Base-by-base conservation (phyloP, 2,329 filamentous ascomycete genomes). In the Colletotrichum caudatum region DNA sequence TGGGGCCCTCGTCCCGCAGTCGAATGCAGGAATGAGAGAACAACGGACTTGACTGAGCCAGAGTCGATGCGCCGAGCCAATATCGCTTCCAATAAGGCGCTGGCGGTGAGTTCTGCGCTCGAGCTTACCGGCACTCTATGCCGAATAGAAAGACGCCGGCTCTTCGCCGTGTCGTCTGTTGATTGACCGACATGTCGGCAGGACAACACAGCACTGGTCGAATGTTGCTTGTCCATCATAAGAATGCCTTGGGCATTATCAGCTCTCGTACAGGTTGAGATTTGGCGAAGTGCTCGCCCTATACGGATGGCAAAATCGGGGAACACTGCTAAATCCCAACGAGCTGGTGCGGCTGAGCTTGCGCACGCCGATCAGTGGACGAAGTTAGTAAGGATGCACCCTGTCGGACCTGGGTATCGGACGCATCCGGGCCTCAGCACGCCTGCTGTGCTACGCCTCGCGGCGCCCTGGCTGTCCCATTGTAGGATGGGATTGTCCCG, bases 271-370 rank as follows among this genome's bases (percentile, higher is more conserved):
- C 50, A 23, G 35, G 16, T 51, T 41, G 54, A 54, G 11, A n/a
- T 33, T 37, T 6, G 29, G 39, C 29, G 53, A 44, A 53, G 51
- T 53, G 23, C 59, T 35, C 60, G 33, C 20, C 23, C 3, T 39
- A 41, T 12, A 23, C 35, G 33, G 26, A 29, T 48, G 18, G 23
- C 26, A 51, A 33, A 29, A n/a, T 66, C 18, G 39, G 51, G 51
- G 26, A 66, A 51, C 29, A 48, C 29, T 35, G 29, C 53, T 53
- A 51, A 70, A 54, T 48, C 59, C 46, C 35, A 12, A 71, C 37
- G 33, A 62, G 46, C 37, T 54, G 56, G 50, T 72, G 70, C 70
- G 61, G 70, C 70, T 71, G 66, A 72, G 70, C 66, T 50, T 61
- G 35, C 44, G 35, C 26, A 61, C 54, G 61, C 48, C 51, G 66